phyloP scores from a whole-genome alignment of 345 rosid species.

The Erucastrum elatum region DNA sequence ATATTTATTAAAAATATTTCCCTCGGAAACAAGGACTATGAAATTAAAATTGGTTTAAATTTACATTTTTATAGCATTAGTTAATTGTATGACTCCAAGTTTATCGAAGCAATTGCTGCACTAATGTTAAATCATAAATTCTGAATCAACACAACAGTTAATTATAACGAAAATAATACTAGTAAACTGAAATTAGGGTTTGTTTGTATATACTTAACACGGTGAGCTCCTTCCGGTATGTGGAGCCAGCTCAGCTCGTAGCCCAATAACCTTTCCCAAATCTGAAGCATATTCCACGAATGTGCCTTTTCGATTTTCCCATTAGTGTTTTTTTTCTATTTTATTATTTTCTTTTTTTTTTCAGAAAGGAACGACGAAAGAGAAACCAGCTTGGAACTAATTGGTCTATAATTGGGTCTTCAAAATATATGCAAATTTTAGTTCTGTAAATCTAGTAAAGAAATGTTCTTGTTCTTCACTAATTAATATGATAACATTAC shows the following conservation, averaged over 20 bases:
- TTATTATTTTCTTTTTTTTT: background rate
- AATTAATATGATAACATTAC: background rate
- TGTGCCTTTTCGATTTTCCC: constrained; percentile 44
- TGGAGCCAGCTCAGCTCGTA: constrained; percentile 49
- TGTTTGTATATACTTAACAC: background rate
- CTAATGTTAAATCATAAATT: background rate
- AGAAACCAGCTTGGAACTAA: background rate
- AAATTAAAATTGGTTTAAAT: background rate
- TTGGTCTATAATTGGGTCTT: constrained; percentile 1
- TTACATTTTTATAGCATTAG: background rate
- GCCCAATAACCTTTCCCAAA: constrained; percentile 18
- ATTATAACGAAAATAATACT: background rate
- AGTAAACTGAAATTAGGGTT: constrained; percentile 22
- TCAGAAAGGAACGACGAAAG: background rate
- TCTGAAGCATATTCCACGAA: constrained; percentile 63
- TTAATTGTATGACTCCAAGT: background rate
- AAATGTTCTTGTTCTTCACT: background rate
- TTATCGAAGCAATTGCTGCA: background rate
- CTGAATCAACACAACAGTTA: background rate
- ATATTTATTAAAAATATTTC: background rate
- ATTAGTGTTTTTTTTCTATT: background rate
- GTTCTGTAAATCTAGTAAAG: background rate
- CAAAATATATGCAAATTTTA: background rate
- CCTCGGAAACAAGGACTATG: background rate
- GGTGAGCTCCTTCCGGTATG: constrained; percentile 31